Evolutionary conservation across 1,139 yeast species (phyloP), one percentile per base, ranked within the genome.

Genomic region (Candida pseudoviswanathii): DNA sequence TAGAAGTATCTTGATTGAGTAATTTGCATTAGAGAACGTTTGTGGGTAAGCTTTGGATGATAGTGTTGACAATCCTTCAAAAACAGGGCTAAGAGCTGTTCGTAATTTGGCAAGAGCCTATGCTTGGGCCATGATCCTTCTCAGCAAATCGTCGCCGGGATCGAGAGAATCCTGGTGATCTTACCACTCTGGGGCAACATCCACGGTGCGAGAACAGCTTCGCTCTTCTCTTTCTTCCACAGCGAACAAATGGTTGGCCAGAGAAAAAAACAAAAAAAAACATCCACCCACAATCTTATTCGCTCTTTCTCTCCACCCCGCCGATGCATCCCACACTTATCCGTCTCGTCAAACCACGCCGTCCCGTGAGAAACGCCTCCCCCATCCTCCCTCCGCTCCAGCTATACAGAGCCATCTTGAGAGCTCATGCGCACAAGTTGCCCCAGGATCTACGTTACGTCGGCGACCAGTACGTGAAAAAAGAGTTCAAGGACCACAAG

Each of bases 401-500:
- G 42, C 79, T 94, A 38, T 94, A 89, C 71, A 77, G 89, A 48
- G 79, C 86, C 16, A 84, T 94, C 41, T 74, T 95, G 51, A 74
- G 97, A 49, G 92, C 96, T 1, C 98, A 94, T 64, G 67, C 77
- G 30, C 73, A 70, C 50, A 67, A 71, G 41, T 72, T 92, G 36
- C 96, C 96, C 0, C 66, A 70, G 2, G 84, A 85, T 48, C 86
- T 88, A 56, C 76, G 96, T 50, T 77, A 84, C 42, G 76, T 94
- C 33, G 99, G 99, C 4, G 97, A 94, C 65, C 80, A 83, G 57
- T 94, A 94, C 66, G 97, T 94, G 49, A 89, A 85, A 63, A 81
- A 86, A 27, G 99, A 94, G 68, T 94, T 94, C 73, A 83, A 84
- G 57, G 86, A 94, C n/a, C 99, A 95, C 68, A 81, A 83, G 54